phyloP scores from a whole-genome alignment of 768 basidiomycete species.

The Macrocybe gigantea region DNA sequence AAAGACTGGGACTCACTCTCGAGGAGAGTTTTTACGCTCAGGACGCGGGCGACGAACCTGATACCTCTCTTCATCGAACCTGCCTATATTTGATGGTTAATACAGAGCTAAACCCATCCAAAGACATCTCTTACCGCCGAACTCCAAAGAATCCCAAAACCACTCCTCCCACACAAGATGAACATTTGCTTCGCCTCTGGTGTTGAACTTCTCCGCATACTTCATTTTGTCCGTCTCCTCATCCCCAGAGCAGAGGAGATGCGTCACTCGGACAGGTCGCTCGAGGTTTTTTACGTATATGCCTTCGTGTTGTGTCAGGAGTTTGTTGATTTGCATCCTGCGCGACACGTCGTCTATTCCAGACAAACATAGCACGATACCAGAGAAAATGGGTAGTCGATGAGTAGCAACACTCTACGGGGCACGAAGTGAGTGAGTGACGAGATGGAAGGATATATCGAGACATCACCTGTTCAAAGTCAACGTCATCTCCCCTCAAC shows the following conservation, averaged over 20 bases:
- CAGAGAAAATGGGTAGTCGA: slow-evolving; percentile 70
- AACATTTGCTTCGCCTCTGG: slow-evolving; percentile 64
- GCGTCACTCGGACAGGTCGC: slow-evolving; percentile 75
- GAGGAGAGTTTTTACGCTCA: slow-evolving; percentile 32
- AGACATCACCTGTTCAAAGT: slow-evolving; percentile 49
- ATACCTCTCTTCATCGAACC: slow-evolving; percentile 61
- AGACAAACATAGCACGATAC: slow-evolving; percentile 65
- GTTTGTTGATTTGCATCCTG: slow-evolving; percentile 58
- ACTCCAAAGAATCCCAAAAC: slow-evolving; percentile 90
- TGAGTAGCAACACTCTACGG: slow-evolving; percentile 51
- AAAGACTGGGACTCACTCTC: neutral
- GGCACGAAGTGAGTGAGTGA: neutral
- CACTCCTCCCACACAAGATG: slow-evolving; percentile 91
- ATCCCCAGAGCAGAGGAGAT: slow-evolving; percentile 72
- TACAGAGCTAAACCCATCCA: neutral
- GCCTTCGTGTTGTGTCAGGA: slow-evolving; percentile 58
- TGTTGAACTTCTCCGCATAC: slow-evolving; percentile 72
- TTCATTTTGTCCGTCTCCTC: slow-evolving; percentile 71
- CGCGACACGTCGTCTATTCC: slow-evolving; percentile 61
- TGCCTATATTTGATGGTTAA: slow-evolving; percentile 29
- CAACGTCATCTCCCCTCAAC: slow-evolving; percentile 77
- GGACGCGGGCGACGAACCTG: slow-evolving; percentile 55
- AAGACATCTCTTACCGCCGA: slow-evolving; percentile 41
- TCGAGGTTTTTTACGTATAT: slow-evolving; percentile 70
- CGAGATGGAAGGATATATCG: neutral